phyloP scores from a whole-genome alignment of 768 basidiomycete species.

The Tulasnella sp. region DNA sequence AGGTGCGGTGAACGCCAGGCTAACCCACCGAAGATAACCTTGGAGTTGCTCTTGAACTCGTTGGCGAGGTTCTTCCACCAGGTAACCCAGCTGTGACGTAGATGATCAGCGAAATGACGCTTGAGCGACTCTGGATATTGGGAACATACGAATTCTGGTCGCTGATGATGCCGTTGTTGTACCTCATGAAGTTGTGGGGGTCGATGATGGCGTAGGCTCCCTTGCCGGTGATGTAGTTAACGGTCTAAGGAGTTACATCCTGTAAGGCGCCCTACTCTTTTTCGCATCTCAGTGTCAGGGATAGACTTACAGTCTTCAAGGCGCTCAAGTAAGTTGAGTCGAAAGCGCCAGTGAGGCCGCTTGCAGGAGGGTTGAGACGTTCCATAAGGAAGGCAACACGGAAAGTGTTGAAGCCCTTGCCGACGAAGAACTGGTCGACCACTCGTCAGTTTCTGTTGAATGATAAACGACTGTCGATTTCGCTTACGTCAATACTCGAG shows the following conservation, averaged over 20 bases:
- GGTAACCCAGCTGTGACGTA: conserved; percentile 21
- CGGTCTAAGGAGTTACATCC: conserved; percentile 44
- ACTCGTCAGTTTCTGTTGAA: background rate
- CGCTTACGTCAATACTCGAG: conserved; percentile 41
- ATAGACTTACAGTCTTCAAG: conserved; percentile 40
- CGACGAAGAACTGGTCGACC: conserved; percentile 48
- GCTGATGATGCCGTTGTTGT: conserved; percentile 52
- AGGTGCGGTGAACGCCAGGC: background rate
- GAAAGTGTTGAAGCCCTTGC: conserved; percentile 59
- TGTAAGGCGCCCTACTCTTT: conserved; percentile 38
- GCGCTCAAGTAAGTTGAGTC: conserved; percentile 52
- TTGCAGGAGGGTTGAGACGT: conserved; percentile 52
- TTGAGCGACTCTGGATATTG: background rate
- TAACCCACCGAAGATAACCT: conserved; percentile 13
- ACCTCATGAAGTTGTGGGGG: conserved; percentile 60
- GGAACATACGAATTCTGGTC: conserved; percentile 42
- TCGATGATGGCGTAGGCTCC: conserved; percentile 57
- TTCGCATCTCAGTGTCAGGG: background rate
- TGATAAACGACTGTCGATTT: conserved; percentile 21
- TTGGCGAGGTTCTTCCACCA: conserved; percentile 56
- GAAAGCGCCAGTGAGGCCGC: conserved; percentile 55
- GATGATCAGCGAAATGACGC: background rate
- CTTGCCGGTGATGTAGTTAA: conserved; percentile 59
- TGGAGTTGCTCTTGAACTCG: conserved; percentile 46
- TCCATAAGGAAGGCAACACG: conserved; percentile 60